Conservation (phyloP, 2,329 filamentous ascomycete species). For the Fusarium cicatricum region DNA sequence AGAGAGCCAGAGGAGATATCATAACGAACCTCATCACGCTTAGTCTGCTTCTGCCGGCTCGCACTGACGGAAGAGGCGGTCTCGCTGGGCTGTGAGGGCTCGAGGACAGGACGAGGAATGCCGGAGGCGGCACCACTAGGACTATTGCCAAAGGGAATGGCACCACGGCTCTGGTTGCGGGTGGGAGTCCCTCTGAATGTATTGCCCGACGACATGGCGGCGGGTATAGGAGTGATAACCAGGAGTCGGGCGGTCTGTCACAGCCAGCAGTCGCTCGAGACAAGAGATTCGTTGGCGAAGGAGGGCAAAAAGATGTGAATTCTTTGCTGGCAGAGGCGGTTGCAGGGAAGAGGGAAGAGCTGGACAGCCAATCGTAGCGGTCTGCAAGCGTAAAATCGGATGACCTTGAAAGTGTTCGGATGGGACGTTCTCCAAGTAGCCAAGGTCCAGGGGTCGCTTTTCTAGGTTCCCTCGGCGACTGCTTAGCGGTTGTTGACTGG, state of each 20-base stretch:
- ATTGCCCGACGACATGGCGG: conserved; percentile 64
- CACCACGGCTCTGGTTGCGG: conserved; percentile 65
- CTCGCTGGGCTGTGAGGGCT: conserved; percentile 64
- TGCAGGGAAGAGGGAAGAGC: conserved; percentile 29
- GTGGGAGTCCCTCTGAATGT: conserved; percentile 76
- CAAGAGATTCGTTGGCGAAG: conserved; percentile 16
- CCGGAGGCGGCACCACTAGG: conserved; percentile 67
- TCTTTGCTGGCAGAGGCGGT: conserved; percentile 20
- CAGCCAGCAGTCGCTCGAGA: conserved; percentile 27
- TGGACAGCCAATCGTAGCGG: conserved; percentile 39
- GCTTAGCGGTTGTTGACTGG: not conserved
- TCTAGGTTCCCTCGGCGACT: not conserved
- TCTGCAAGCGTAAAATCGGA: conserved; percentile 39
- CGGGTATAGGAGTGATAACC: conserved; percentile 21
- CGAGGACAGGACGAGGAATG: conserved; percentile 78
- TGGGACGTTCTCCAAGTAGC: conserved; percentile 1
- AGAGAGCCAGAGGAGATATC: conserved; percentile 8
- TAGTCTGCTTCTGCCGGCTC: conserved; percentile 94
- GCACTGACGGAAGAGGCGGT: conserved; percentile 79
- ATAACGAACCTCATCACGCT: conserved; percentile 91
- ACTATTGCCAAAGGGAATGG: conserved; percentile 68
- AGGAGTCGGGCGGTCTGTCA: conserved; percentile 30
- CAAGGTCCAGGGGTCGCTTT: no score
- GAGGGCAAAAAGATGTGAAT: conserved; percentile 26
- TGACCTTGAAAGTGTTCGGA: conserved; percentile 34